Evolutionary conservation across 2,329 filamentous ascomycete species (phyloP).

Genomic region (Cercospora citrullina): DNA sequence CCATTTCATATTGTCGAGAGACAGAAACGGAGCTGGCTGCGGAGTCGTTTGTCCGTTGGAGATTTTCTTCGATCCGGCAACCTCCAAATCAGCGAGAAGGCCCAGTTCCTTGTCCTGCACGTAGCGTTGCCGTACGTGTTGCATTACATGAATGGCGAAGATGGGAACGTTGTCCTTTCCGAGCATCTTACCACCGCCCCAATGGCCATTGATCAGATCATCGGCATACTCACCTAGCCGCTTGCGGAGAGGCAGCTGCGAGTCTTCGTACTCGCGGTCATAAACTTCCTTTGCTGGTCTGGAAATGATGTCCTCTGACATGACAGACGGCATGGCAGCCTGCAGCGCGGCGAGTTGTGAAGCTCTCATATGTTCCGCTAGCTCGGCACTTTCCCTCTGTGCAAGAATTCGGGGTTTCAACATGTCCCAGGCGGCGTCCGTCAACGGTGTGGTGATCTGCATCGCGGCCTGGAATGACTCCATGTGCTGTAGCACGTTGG

Average conservation of each 20-base stretch:
- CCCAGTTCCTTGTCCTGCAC: constrained; percentile 37
- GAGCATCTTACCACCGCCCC: constrained; percentile 64
- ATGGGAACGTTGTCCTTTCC: constrained; percentile 63
- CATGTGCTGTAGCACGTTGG: constrained; percentile 66
- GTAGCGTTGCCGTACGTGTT: constrained; percentile 58
- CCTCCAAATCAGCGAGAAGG: constrained; percentile 25
- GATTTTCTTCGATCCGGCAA: constrained; percentile 15
- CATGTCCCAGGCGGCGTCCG: constrained; percentile 68
- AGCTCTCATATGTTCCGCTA: constrained; percentile 53
- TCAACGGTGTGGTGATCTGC: constrained; percentile 67
- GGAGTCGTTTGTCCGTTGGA: constrained; percentile 25
- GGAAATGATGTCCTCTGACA: constrained; percentile 50
- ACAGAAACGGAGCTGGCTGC: constrained; percentile 48
- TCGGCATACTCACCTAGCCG: constrained; percentile 68
- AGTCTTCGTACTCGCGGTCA: constrained; percentile 70
- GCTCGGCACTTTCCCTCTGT: constrained; percentile 66
- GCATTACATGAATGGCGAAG: constrained; percentile 71
- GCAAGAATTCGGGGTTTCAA: constrained; percentile 66
- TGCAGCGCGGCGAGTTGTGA: constrained; percentile 43
- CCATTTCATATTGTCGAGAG: constrained; percentile 84
- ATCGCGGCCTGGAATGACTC: constrained; percentile 73
- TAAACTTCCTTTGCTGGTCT: constrained; percentile 59
- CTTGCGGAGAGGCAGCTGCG: constrained; percentile 66
- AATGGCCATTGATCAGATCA: constrained; percentile 65
- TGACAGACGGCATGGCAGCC: constrained; percentile 50